A percentile compares a stretch with the other conserved stretches of the same genome.
phyloP scores from a whole-genome alignment of 352 stramenopile genomes.

The Ophiocytium majus region DNA sequence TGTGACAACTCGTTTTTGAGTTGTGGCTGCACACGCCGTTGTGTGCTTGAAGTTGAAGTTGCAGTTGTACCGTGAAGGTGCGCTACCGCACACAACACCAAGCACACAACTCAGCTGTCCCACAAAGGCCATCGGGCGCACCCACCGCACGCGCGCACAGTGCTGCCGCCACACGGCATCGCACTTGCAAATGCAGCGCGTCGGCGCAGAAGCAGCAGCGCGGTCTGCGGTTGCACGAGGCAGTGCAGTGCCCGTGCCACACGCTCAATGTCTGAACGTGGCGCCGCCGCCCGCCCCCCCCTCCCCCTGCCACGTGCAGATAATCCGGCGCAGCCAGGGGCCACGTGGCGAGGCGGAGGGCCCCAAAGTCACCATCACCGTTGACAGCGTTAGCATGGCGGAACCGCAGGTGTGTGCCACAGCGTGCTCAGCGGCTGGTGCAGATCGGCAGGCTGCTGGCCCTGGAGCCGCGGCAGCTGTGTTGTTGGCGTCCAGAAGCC shows the following conservation, averaged over 20 bases:
- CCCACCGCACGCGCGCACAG: too few relatives aligned
- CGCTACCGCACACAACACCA: too few relatives aligned
- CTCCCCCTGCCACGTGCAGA: constrained; percentile 10
- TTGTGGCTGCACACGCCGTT: constrained; percentile 16
- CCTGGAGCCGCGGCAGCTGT: too few relatives aligned
- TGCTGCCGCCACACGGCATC: too few relatives aligned
- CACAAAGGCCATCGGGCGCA: too few relatives aligned
- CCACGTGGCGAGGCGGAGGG: constrained; percentile 25
- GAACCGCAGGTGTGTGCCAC: not conserved
- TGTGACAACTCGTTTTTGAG: constrained; percentile 70
- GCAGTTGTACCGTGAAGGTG: not conserved
- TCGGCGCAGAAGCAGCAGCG: not conserved
- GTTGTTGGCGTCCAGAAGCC: too few relatives aligned
- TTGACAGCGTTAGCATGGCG: constrained; percentile 60
- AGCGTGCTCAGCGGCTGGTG: not conserved
- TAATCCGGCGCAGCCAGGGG: constrained; percentile 43
- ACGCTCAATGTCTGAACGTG: not conserved
- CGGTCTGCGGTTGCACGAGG: not conserved
- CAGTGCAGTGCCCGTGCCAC: not conserved
- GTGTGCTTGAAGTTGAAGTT: not conserved
- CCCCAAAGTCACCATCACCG: constrained; percentile 27
- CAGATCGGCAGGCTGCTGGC: not conserved
- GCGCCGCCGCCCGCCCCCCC: too few relatives aligned
- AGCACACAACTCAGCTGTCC: too few relatives aligned
- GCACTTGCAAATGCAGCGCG: not conserved